phyloP scores from a whole-genome alignment of 768 basidiomycete species.

The Leccinellum luteum region DNA sequence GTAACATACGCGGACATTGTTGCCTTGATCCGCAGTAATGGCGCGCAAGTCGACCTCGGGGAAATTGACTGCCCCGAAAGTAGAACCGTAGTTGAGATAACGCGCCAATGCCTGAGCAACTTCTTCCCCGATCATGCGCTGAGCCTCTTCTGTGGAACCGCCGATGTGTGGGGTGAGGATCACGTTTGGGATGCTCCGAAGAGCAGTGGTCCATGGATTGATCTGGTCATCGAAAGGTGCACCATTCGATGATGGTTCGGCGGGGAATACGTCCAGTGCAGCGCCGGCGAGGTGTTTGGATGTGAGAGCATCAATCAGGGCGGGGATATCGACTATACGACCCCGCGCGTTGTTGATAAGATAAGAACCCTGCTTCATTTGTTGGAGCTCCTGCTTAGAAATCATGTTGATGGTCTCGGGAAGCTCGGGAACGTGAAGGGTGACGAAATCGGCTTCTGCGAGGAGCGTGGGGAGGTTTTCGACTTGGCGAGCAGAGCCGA shows the following conservation, averaged over 20 bases:
- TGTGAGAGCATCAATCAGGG: conserved; percentile 75
- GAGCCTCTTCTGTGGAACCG: conserved; percentile 98
- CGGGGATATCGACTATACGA: conserved; percentile 91
- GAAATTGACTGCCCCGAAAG: conserved; percentile 95
- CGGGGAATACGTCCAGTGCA: conserved; percentile 92
- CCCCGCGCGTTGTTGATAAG: conserved; percentile 98
- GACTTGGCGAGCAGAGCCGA: conserved; percentile 90
- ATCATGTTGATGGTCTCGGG: conserved; percentile 97
- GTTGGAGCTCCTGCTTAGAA: conserved; percentile 64
- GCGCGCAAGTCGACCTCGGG: conserved; percentile 96
- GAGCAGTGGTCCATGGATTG: conserved; percentile 77
- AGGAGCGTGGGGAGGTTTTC: conserved; percentile 76
- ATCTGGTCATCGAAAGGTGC: conserved; percentile 84
- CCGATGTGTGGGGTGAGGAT: conserved; percentile 99
- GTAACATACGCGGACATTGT: conserved; percentile 87
- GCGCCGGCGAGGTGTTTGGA: conserved; percentile 85
- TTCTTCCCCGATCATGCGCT: conserved; percentile 95
- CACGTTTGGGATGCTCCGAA: conserved; percentile 80
- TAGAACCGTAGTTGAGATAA: conserved; percentile 91
- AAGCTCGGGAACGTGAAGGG: conserved; percentile 94
- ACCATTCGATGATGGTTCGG: conserved; percentile 91
- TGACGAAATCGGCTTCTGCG: conserved; percentile 83
- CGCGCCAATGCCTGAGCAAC: conserved; percentile 81
- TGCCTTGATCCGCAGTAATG: conserved; percentile 79
- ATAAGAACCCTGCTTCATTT: conserved; percentile 95